Percentiles rank a stretch among this genome's conserved stretches.
Conservation (phyloP, 2,329 filamentous ascomycete species). For the Neurospora crassa region DNA sequence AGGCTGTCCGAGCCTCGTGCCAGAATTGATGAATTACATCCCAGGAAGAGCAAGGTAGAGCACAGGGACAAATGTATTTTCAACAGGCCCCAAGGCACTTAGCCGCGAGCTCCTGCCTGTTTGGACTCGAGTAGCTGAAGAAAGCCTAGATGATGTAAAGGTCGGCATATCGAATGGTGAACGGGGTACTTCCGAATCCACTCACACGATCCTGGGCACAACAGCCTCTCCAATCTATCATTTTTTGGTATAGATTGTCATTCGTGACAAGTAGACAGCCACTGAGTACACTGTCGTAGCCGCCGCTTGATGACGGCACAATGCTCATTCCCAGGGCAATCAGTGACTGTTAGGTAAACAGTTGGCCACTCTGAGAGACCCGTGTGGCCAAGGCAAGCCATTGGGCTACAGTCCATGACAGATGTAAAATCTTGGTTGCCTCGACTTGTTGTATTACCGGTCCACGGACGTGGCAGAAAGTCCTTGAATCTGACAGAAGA, state of each 20-base stretch:
- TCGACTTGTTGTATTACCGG: background rate
- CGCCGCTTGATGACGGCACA: background rate
- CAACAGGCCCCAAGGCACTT: background rate
- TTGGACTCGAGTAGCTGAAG: background rate
- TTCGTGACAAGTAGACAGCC: background rate
- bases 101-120: background rate
- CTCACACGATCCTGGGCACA: background rate
- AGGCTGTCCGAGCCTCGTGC: background rate
- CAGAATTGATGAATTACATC: background rate
- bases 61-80: background rate
- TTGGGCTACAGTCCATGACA: background rate
- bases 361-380: background rate
- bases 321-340: background rate
- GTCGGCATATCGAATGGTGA: background rate
- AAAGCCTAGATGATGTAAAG: background rate
- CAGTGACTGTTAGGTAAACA: background rate
- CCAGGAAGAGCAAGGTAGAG: background rate
- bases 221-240: background rate
- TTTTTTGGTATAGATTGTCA: background rate
- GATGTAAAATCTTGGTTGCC: background rate
- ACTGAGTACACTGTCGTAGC: background rate
- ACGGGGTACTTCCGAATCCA: background rate
- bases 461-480: background rate
- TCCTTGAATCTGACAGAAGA: background rate
- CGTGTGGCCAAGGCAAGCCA: background rate